A percentile compares a stretch with the other conserved stretches of the same genome.
Conservation (phyloP, 371 early-diverging fungal species). For the Lichtheimia hyalospora region DNA sequence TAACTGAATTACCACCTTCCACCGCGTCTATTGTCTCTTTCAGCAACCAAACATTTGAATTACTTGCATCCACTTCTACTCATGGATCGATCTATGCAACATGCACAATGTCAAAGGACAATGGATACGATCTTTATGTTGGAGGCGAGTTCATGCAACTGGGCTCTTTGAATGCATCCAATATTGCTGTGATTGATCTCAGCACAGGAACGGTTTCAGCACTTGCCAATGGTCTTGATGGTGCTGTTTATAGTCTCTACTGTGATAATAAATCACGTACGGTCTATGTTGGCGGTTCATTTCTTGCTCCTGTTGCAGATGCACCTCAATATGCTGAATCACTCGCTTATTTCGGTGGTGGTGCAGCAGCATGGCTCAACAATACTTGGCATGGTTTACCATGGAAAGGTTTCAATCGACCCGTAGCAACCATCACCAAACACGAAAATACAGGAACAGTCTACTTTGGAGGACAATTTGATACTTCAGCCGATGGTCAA, state of each 20-base stretch:
- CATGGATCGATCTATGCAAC: slow-evolving; percentile 36
- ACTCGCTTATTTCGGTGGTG: slow-evolving; percentile 53
- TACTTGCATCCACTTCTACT: slow-evolving; percentile 31
- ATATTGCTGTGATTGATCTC: slow-evolving; percentile 56
- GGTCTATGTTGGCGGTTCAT: slow-evolving; percentile 50
- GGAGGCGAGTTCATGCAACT: slow-evolving; percentile 50
- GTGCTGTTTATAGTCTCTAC: slow-evolving; percentile 60
- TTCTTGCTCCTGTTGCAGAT: slow-evolving; percentile 30
- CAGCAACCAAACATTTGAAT: slow-evolving; percentile 33
- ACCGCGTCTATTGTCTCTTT: slow-evolving; percentile 36
- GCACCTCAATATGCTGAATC: slow-evolving; percentile 32
- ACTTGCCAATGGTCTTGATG: slow-evolving; percentile 68
- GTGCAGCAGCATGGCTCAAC: slow-evolving; percentile 54
- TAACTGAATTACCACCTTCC: slow-evolving; percentile 29
- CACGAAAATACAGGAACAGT: slow-evolving; percentile 18
- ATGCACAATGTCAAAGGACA: slow-evolving; percentile 23
- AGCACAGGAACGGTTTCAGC: slow-evolving; percentile 34
- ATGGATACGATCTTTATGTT: slow-evolving; percentile 39
- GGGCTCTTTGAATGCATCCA: slow-evolving; percentile 34
- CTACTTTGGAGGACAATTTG: slow-evolving; percentile 46
- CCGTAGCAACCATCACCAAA: slow-evolving; percentile 33
- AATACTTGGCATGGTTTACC: slow-evolving; percentile 49
- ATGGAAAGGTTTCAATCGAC: slow-evolving; percentile 66
- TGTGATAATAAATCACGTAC: slow-evolving; percentile 54
- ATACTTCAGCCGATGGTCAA: slow-evolving; percentile 44